Base-by-base conservation (phyloP, 1,284 basidiomycete species). In the Malassezia nana region DNA sequence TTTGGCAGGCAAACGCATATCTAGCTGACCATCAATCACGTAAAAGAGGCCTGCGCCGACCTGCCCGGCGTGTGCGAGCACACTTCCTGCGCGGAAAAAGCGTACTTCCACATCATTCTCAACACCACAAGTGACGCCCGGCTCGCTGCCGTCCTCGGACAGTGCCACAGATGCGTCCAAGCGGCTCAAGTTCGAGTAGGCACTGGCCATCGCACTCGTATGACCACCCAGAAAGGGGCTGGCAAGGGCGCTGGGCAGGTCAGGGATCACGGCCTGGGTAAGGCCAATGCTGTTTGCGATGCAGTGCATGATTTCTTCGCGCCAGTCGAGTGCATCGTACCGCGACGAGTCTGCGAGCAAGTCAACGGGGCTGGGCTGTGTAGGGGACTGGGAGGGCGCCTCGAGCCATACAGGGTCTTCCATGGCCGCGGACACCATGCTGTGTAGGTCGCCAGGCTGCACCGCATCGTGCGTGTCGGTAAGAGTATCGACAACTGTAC, bases 201-300 rank as follows among this genome's bases (percentile, higher is more conserved):
- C 86, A 15, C 87, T 84, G 52, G 77, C 79, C 71, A 85, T 85
- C n/a, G 69, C 69, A n/a, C 63, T 58, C 9, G 59, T 62, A 30
- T 64, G 57, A 0, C 64, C 55, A 20, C 41, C 28, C 52, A 68
- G 50, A 57, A 59, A 60, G 25, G 69, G 60, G 53, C 65, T 63
- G 60, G 75, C 47, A 68, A 77, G 51, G 2, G 59, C 60, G 12
- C 55, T 58, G 2, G 58, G 53, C 3, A 53, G 44, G 1, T 60
- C 57, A 6, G 58, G 61, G 13, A 84, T 77, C 7, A 84, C 81
- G 6, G 88, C 84, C 62, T 94, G 91, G n/a, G 87, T 78, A 10
- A 99, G 79, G 3, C 92, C 92, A 52, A 99, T 96, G 4, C 89
- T 94, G 74, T 91, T 92, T 1, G 91, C 90, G 56, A 99, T 94